Base-by-base conservation (phyloP, 2,329 filamentous ascomycete species). In the Cephalotrichum gorgonifer region DNA sequence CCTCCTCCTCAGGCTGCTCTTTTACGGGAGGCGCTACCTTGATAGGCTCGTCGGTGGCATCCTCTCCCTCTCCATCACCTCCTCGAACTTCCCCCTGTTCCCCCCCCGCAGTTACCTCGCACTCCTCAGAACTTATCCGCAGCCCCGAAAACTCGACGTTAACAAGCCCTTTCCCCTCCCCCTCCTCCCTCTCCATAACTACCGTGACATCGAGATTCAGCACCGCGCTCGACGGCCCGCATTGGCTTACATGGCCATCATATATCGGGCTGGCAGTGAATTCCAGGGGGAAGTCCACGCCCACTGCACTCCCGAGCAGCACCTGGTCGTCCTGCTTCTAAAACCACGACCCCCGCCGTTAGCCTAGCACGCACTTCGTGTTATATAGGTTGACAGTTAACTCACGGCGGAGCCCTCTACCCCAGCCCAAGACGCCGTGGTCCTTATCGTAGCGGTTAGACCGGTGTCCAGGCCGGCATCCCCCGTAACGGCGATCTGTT, bases 241-340 rank as follows among this genome's bases (percentile, higher is more conserved):
- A 48, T 11, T 9, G 14, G 35, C 45, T 48, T 6, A 11, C 23
- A 6, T 48, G 45, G 4, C 20, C 46, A 11, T 39, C 38, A 17
- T 42, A 48, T n/a, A 39, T 15, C 9, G 33, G 22, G 2, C 25
- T 39, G 2, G 45, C 45, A 3, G 28, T 22, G 45, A 48, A 48
- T 3, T 26, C 14, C 25, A 20, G 25, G 25, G 45, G 45, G 30
- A 42, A 48, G 4, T 42, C 45, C n/a, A 48, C 38, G 22, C 45
- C 33, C 9, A 42, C 45, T 14, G 45, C 35, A 26, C 45, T 48
- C 14, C 35, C 45, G 26, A 39, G 15, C 8, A 48, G 46, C 4
- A 48, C 46, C 23, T 43, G 46, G 9, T 48, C 46, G 15, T 48
- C 38, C n/a, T 38, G 28, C 20, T 30, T 3, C 46, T 48, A 20